Evolutionary conservation across 2,329 filamentous ascomycete genomes (phyloP), one percentile per base, ranked within the genome.

Genomic region (Bipolaris victoriae): DNA sequence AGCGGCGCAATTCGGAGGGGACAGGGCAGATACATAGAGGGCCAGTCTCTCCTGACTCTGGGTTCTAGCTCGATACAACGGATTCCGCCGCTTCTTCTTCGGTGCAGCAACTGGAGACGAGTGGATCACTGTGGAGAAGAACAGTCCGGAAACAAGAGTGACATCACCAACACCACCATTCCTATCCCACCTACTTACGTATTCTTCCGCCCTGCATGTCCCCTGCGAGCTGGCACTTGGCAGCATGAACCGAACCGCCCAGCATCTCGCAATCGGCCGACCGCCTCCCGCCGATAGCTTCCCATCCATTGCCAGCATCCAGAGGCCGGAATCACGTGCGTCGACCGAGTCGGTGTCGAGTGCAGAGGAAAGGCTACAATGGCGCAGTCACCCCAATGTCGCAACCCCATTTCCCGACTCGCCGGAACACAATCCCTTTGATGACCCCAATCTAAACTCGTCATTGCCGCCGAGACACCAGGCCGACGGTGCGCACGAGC

Each of bases 331-430:
- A 15, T 49, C 46, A 2, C 45, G 55, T 24, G 44, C 49, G 0
- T 54, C 58, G 3, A 40, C 40, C 6, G 63, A 59, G 10, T 68
- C 66, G 6, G 48, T 58, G 4, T 61, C 60, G 16, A 72, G 65
- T 16, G 63, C 63, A 15, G 58, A 58, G 37, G 63, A 69, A 26
- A 52, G 69, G 24, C 33, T 72, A 36, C 55, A 55, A 57, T 72
- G 69, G 69, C 66, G 69, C 11, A 68, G 67, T 36, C 64, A 71
- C 35, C 52, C 60, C 9, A 60, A 55, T 36, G 35, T 69, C 11
- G 45, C 57, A 5, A 64, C 67, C 29, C 68, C 68, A 3, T 55
- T 58, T 36, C 52, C 53, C 3, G 63, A 67, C 18, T n/a, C 43
- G 1, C 22, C 33, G 7, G 49, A 47, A 1, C 13, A 20, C 3